Percentiles rank a stretch among this genome's conserved stretches.
phyloP scores from a whole-genome alignment of 305 asterid species.

The Fraxinus xanthoxyloides region DNA sequence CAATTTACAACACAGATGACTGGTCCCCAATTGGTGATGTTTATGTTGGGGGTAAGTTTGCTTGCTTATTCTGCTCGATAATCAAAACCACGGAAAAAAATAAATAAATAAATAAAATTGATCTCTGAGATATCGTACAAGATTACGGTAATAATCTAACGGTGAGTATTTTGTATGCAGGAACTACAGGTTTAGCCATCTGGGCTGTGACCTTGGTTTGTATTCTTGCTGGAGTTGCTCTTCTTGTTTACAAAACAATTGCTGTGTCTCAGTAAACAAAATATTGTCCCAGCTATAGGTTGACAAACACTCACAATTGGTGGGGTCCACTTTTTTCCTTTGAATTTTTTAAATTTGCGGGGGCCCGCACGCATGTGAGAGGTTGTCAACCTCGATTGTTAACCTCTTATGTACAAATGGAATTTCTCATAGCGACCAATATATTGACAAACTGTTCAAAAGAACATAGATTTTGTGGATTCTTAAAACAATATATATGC shows the following conservation, averaged over 20 bases:
- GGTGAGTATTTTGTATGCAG: conserved; percentile 17
- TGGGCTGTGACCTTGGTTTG: conserved; percentile 56
- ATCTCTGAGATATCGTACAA: neutral
- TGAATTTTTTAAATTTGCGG: too few species aligned
- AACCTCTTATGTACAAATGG: too few species aligned
- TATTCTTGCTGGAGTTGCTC: conserved; percentile 86
- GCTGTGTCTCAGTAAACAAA: conserved; percentile 65
- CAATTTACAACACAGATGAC: conserved; percentile 57
- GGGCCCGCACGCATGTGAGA: too few species aligned
- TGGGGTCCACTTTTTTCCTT: too few species aligned
- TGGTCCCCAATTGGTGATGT: conserved; percentile 87
- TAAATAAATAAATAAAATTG: too few species aligned
- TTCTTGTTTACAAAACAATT: conserved; percentile 93
- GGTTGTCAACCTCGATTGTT: too few species aligned
- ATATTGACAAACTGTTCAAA: neutral
- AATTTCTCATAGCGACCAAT: neutral
- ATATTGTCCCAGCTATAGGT: neutral
- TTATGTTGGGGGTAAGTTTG: conserved; percentile 62
- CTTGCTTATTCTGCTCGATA: neutral
- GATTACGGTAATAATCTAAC: neutral
- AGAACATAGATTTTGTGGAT: neutral
- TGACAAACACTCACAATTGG: too few species aligned
- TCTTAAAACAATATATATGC: neutral
- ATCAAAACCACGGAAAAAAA: neutral
- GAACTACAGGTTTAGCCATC: conserved; percentile 47